These are phyloP conservation scores for Nicotiana attenuata DNA, from an alignment of 257 asterid species.

Conservation along the genomic window DNA sequence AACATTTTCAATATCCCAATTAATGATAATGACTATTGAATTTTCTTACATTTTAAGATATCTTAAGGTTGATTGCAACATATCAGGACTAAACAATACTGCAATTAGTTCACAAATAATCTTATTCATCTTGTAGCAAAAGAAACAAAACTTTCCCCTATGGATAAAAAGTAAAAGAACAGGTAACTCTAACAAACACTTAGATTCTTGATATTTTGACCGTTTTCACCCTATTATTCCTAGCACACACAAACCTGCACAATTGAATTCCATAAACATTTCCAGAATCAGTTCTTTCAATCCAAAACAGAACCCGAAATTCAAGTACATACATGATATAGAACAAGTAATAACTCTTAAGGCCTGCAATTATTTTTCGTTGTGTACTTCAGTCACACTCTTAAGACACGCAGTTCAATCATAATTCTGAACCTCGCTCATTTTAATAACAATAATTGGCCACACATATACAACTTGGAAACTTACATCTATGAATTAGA, in stretches of 20 bases:
- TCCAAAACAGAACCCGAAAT: not conserved
- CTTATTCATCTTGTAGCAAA: not conserved
- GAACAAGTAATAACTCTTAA: not conserved
- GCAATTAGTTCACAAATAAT: not conserved
- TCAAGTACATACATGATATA: not conserved
- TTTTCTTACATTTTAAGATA: not conserved
- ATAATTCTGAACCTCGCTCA: not conserved
- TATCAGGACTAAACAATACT: not conserved
- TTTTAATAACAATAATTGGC: not conserved
- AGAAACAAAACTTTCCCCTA: not conserved
- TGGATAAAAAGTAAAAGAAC: not conserved
- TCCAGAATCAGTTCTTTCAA: not conserved
- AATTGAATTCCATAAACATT: not conserved
- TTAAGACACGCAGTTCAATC: not conserved
- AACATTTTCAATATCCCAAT: not conserved
- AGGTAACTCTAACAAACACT: not conserved
- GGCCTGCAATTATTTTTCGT: not conserved
- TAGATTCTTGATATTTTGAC: not conserved
- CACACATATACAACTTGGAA: too few species aligned
- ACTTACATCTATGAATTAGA: too few species aligned
- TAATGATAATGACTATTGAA: not conserved
- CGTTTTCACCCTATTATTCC: not conserved
- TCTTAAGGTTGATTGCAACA: not conserved
- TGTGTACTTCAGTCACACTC: not conserved
- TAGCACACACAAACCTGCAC: not conserved